A percentile compares a stretch with the other conserved stretches of the same genome.
phyloP scores from a whole-genome alignment of 108 stramenopile genomes.

The Aurantiochytrium sp. region DNA sequence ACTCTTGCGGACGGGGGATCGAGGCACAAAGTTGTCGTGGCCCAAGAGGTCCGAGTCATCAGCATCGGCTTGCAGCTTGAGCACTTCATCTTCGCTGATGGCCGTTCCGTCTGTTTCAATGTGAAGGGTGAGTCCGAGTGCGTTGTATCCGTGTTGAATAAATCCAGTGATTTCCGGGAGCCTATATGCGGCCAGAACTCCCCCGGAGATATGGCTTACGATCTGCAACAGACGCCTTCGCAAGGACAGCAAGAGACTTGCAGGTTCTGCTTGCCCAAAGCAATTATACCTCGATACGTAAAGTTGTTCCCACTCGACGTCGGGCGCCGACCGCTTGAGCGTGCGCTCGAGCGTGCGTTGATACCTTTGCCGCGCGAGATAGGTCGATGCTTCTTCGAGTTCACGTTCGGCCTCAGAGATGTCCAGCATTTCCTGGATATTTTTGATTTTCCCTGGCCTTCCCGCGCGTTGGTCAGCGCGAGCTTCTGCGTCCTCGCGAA shows the following conservation, averaged over 20 bases:
- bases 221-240: background rate
- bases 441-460: too few relatives aligned
- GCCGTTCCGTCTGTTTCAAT: background rate
- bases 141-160: background rate
- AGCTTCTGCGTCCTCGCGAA: too few relatives aligned
- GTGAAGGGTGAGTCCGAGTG: background rate
- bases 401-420: background rate
- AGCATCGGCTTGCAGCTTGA: background rate
- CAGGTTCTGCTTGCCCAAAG: background rate
- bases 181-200: background rate
- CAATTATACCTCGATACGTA: background rate
- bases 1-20: too few relatives aligned
- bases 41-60: background rate
- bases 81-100: background rate
- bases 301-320: background rate
- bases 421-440: too few relatives aligned
- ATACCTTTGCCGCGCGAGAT: background rate
- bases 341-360: background rate
- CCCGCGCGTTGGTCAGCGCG: too few relatives aligned
- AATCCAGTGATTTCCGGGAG: background rate
- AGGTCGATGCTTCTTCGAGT: background rate
- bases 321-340: background rate
- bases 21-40: background rate
- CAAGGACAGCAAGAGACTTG: background rate
- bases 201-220: background rate